Base-by-base conservation (phyloP, 2,329 filamentous ascomycete genomes). In the Xylaria sp. region DNA sequence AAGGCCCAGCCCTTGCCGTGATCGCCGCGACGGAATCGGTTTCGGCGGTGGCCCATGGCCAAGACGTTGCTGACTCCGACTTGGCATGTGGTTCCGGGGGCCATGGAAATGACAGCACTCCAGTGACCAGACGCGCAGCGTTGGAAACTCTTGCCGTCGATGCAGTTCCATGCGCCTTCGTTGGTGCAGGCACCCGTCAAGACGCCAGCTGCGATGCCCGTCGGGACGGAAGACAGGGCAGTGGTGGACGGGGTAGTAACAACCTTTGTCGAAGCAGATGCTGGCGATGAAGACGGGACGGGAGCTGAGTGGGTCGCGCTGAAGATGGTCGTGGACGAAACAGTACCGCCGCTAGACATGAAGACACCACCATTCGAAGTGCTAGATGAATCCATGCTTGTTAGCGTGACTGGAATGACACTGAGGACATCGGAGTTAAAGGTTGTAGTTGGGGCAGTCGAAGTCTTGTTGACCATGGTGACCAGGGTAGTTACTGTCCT, bases 61-160 rank as follows among this genome's bases (percentile, higher is more conserved):
- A 72, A 63, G 39, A 49, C 66, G 59, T 64, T 55, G 54, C 66
- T 67, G 11, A 68, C 53, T 11, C 71, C 71, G 2, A 72, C 64
- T 6, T 61, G 74, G 72, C 84, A 87, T 34, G 73, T 72, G 11
- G 81, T 85, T 44, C 84, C 84, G 1, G 75, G 64, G 1, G 83
- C 79, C 77, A 86, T 78, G 42, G 72, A 66, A 60, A 80, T 75
- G 46, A 76, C 62, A 4, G 66, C 68, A 16, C 80, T 78, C 84
- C 84, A 87, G 57, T 71, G 65, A 4, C 84, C 84, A 11, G 77
- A 80, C n/a, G 82, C 83, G 66, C 84, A 87, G 58, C 83, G 83
- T 73, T 87, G 84, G 77, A 84, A 87, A 54, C 78, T 75, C 23
- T 71, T 73, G 54, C 83, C 83, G 16, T 73, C 76, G 30, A 84